Base-by-base conservation (phyloP, 495 filamentous ascomycete species). In the Penicillium goetzii region DNA sequence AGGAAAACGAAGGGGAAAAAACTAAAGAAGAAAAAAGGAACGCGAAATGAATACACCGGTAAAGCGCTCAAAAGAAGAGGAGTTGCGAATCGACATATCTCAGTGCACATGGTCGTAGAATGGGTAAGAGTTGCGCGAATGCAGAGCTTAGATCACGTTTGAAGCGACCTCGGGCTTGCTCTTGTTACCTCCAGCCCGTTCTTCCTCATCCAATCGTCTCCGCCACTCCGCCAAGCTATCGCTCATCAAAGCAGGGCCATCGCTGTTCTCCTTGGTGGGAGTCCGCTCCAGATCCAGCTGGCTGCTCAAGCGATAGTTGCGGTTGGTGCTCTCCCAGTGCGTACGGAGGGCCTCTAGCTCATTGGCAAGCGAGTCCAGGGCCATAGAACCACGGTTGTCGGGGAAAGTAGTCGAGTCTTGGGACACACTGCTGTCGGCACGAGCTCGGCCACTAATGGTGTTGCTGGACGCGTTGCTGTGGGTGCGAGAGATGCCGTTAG, bases 261-360 rank as follows among this genome's bases (percentile, higher is more conserved):
- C 78, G 26, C 68, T 72, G 25, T 78, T 78, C 49, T 83, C 83
- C 64, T 81, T 85, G 55, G 83, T 86, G 14, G 82, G 77, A 26
- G 85, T 85, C 25, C 84, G 81, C 63, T 97, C 93, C 63, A 95
- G 90, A 70, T 97, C 94, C 69, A 96, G 94, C 64, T 80, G 76
- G 53, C 88, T 93, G 73, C 90, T 94, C 49, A 96, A 80, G 17
- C 94, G 88, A 72, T 97, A 97, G 65, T 90, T 94, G 76, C 93
- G 93, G 77, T 93, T 97, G 43, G 92, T 97, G 50, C 89, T 89
- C 76, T 98, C 93, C 94, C 96, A 98, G 62, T 97, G 95, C 34
- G 80, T 88, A 34, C 94, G 88, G 41, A 98, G 83, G 19, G 89
- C 85, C 60, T 99, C 95, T 5, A 99, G 85, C 76, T 99, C 95